Base-by-base conservation (phyloP, 768 basidiomycete species). In the Kwoniella mangroviensis region DNA sequence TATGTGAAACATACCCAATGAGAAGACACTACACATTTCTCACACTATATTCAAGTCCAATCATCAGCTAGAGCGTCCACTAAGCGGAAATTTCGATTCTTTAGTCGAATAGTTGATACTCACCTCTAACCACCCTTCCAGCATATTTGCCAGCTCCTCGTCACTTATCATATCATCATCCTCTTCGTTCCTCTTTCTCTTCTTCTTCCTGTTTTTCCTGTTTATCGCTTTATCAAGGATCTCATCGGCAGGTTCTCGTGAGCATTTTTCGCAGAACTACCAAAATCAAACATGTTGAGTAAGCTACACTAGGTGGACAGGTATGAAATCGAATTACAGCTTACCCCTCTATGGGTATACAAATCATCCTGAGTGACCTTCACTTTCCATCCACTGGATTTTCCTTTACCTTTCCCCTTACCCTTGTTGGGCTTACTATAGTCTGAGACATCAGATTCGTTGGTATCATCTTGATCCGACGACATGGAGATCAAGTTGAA, bases 221-320 rank as follows among this genome's bases (percentile, higher is more conserved):
- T 60, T 60, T 40, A 59, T 11, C 2, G 77, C 73, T 51, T 57
- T 56, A 28, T 61, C 67, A 10, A 78, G 69, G 3, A 80, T 58
- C 3, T 58, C 73, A 49, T 75, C 73, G 11, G 79, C 79, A 13
- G 78, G 77, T 15, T 59, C 74, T 5, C 69, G 60, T 13, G 22
- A 42, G 62, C 77, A 77, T 69, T 75, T 78, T 56, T 80, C 77
- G 71, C 79, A 80, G 28, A n/a, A n/a, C n/a, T n/a, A n/a, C n/a
- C n/a, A n/a, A n/a, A n/a, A n/a, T n/a, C n/a, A n/a, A n/a, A n/a
- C n/a, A n/a, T n/a, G n/a, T n/a, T n/a, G n/a, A n/a, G n/a, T n/a
- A n/a, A n/a, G n/a, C n/a, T n/a, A n/a, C n/a, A n/a, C n/a, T n/a
- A n/a, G n/a, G n/a, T n/a, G n/a, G n/a, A n/a, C n/a, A n/a, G n/a